Conservation (phyloP, 2,329 filamentous ascomycete species). For the Chaetomiaceae sp. region DNA sequence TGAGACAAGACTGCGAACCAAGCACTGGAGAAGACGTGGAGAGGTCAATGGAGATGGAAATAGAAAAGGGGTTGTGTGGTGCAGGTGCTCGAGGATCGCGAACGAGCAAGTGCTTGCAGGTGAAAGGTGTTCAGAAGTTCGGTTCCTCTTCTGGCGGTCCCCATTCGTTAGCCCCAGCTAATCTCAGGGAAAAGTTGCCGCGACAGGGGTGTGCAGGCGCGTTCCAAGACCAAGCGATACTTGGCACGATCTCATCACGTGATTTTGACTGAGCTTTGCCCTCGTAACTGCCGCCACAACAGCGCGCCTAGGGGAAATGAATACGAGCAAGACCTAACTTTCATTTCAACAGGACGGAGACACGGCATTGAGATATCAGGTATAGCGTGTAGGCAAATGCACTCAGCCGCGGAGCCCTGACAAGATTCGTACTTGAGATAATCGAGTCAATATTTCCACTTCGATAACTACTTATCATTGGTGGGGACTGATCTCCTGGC, state of each 20-base stretch:
- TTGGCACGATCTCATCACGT: slow-evolving; percentile 14
- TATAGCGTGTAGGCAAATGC: too few relatives aligned
- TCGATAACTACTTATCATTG: too few relatives aligned
- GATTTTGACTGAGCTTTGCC: slow-evolving; percentile 7
- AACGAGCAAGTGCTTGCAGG: slow-evolving; percentile 15
- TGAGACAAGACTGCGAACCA: background rate
- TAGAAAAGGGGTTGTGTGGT: slow-evolving; percentile 2
- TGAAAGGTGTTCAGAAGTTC: slow-evolving; percentile 31
- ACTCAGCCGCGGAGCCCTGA: too few relatives aligned
- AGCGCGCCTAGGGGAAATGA: too few relatives aligned
- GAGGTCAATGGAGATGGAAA: background rate
- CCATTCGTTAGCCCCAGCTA: slow-evolving; percentile 20
- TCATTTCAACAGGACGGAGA: too few relatives aligned
- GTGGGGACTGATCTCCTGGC: too few relatives aligned
- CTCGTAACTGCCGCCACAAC: too few relatives aligned
- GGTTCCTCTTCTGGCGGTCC: slow-evolving; percentile 20
- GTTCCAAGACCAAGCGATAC: slow-evolving; percentile 7
- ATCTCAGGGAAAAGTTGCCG: slow-evolving; percentile 23
- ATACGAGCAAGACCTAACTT: too few relatives aligned
- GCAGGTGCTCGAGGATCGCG: slow-evolving; percentile 11
- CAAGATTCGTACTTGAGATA: too few relatives aligned
- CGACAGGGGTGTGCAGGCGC: slow-evolving; percentile 12
- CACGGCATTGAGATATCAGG: too few relatives aligned
- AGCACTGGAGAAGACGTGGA: background rate
- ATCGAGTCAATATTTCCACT: too few relatives aligned